Conservation (phyloP, 805 yeast genomes). For the Candida schatavii region DNA sequence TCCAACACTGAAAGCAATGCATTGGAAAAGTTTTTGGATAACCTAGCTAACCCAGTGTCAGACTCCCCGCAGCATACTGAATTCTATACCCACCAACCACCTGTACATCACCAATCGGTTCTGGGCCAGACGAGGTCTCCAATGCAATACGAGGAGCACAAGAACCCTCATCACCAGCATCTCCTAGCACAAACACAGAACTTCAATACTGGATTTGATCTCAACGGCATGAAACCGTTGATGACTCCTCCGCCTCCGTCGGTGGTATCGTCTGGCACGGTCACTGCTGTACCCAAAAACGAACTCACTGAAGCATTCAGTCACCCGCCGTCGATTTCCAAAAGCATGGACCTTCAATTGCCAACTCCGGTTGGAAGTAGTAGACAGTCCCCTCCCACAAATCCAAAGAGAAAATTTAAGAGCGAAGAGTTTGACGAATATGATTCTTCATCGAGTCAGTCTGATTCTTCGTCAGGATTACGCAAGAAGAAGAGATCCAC, state of each 20-base stretch:
- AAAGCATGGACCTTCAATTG: constrained; percentile 16
- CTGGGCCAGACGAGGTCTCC: too few relatives aligned
- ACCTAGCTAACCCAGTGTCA: constrained; percentile 26
- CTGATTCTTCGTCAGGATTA: constrained; percentile 8
- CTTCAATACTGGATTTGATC: constrained; percentile 1
- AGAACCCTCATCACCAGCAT: constrained; percentile 5
- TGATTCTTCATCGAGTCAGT: constrained; percentile 4
- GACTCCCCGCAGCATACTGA: constrained; percentile 22
- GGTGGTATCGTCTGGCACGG: background rate
- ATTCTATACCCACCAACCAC: constrained; percentile 18
- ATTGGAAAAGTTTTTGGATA: constrained; percentile 40
- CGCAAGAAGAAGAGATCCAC: constrained; percentile 26
- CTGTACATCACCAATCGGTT: constrained; percentile 6
- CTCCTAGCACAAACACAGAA: background rate
- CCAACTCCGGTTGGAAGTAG: constrained; percentile 36
- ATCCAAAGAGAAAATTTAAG: background rate
- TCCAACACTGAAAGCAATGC: constrained; percentile 36
- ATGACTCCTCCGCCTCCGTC: constrained; percentile 2
- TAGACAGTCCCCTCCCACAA: background rate
- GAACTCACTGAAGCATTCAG: constrained; percentile 34
- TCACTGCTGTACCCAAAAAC: constrained; percentile 15
- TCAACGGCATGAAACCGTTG: background rate
- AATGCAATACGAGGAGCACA: constrained; percentile 2
- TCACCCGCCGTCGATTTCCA: constrained; percentile 16
- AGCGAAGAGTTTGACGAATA: background rate